A percentile compares a stretch with the other conserved stretches of the same genome.
Evolutionary conservation across 1,284 basidiomycete genomes (phyloP).

Genomic region (Chondrostereum purpureum): DNA sequence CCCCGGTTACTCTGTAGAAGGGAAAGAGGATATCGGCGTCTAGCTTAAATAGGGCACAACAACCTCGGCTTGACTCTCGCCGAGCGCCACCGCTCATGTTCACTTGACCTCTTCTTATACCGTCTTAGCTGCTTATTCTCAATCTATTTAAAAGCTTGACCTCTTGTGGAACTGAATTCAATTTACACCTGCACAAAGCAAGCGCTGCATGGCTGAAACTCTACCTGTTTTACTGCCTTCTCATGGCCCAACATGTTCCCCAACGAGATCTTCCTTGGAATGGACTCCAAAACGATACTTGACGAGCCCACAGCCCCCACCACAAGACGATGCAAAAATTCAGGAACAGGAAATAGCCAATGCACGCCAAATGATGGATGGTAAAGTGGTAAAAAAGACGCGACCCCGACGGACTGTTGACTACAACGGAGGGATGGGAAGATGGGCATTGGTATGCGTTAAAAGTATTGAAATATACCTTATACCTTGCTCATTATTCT

Average conservation of each 20-base stretch:
- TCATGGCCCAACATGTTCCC: slow-evolving; percentile 25
- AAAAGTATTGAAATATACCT: slow-evolving; percentile 4
- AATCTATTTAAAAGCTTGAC: too few relatives aligned
- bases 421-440: slow-evolving; percentile 82
- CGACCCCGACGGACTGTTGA: slow-evolving; percentile 91
- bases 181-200: too few relatives aligned
- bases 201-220: slow-evolving; percentile 1
- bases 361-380: slow-evolving; percentile 61
- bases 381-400: slow-evolving; percentile 77
- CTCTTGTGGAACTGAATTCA: too few relatives aligned
- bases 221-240: slow-evolving; percentile 39
- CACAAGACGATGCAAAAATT: slow-evolving; percentile 60
- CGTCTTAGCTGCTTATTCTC: too few relatives aligned
- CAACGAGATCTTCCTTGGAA: slow-evolving; percentile 34
- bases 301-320: slow-evolving; percentile 56
- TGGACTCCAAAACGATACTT: slow-evolving; percentile 48
- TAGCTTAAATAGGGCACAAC: too few relatives aligned
- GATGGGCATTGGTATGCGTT: slow-evolving; percentile 73
- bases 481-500: slow-evolving; percentile 2
- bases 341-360: slow-evolving; percentile 75
- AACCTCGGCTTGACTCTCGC: too few relatives aligned
- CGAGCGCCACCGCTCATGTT: too few relatives aligned
- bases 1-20: too few relatives aligned
- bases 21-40: too few relatives aligned
- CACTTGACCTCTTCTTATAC: too few relatives aligned